Base-by-base conservation (phyloP, 345 rosid genomes). In the Populus ilicifolia region DNA sequence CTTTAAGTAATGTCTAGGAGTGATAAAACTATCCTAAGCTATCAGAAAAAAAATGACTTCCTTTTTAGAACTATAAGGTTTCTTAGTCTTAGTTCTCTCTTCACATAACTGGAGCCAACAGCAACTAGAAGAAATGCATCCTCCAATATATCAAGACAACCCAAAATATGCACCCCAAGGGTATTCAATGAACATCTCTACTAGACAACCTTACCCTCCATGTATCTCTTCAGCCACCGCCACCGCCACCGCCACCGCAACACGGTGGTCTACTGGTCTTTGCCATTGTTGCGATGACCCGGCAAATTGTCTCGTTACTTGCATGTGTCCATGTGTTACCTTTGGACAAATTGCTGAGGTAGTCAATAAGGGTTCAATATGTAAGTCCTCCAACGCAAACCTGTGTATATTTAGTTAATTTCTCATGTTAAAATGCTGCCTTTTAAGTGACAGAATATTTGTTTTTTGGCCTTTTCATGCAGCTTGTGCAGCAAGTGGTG, bases 341-440 rank as follows among this genome's bases (percentile, higher is more conserved):
- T 88, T 86, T 66, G 89, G 89, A 69, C 86, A 88, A 74, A 82
- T 85, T 54, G 87, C 85, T 8, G 86, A 86, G 82, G 85, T 85
- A 0, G 82, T 86, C 39, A 86, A 85, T 72, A 80, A 78, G 65
- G 88, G 90, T 13, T 59, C 83, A 3, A 44, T 80, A 65, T 66
- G 89, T 88, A 81, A 83, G 87, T 69, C 30, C 59, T 20, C 20
- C 35, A n/a, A 38, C 62, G 6, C 44, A 61, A 30, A 23, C 35
- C 30, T 25, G 5, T 17, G 5, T n/a, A 25, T 38, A 36, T 80
- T 29, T 69, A n/a, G 10, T 70, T 13, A 20, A 17, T 72, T 54
- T 17, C 20, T 20, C 35, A 6, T 0, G 14, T 52, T 30, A 18
- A 5, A 69, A 17, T 33, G 25, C 8, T 68, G 50, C 7, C 2